phyloP scores from a whole-genome alignment of 2,329 filamentous ascomycete species.

The Beauveria sp. region DNA sequence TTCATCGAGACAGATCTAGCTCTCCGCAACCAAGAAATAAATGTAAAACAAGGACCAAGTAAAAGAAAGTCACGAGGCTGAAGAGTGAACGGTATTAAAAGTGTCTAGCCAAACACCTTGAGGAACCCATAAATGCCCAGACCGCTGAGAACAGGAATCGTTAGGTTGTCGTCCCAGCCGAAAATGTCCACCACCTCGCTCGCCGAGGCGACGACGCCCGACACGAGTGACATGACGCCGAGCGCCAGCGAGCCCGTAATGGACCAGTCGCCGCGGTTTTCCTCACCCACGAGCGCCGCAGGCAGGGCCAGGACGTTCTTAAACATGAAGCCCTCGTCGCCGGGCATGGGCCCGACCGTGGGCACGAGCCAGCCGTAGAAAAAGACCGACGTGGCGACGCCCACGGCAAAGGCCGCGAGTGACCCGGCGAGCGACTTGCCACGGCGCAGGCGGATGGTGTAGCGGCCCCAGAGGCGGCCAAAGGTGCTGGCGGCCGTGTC shows the following conservation, averaged over 20 bases:
- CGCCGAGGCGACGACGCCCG: slow-evolving; percentile 78
- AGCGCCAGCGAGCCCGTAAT: slow-evolving; percentile 68
- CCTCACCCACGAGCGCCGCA: slow-evolving; percentile 46
- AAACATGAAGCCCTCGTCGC: slow-evolving; percentile 71
- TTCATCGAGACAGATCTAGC: neutral
- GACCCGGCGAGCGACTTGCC: slow-evolving; percentile 92
- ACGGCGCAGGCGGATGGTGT: slow-evolving; percentile 75
- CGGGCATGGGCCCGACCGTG: slow-evolving; percentile 54
- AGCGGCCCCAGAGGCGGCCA: slow-evolving; percentile 78
- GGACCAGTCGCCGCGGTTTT: slow-evolving; percentile 49
- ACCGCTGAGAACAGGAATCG: slow-evolving; percentile 87
- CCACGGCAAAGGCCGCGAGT: slow-evolving; percentile 72
- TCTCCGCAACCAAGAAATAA: neutral
- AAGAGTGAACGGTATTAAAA: neutral
- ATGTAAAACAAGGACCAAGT: neutral
- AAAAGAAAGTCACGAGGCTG: neutral
- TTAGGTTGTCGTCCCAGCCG: slow-evolving; percentile 95
- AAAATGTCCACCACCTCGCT: slow-evolving; percentile 90
- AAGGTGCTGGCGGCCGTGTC: slow-evolving; percentile 96
- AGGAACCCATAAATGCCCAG: slow-evolving; percentile 87
- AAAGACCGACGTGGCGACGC: slow-evolving; percentile 70
- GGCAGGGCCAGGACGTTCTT: slow-evolving; percentile 69
- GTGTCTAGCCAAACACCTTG: slow-evolving; percentile 63
- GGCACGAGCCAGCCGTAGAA: slow-evolving; percentile 89
- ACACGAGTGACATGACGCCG: slow-evolving; percentile 73